A percentile compares a stretch with the other conserved stretches of the same genome.
phyloP scores from a whole-genome alignment of 768 basidiomycete genomes.

The Rhizopogon roseolus region DNA sequence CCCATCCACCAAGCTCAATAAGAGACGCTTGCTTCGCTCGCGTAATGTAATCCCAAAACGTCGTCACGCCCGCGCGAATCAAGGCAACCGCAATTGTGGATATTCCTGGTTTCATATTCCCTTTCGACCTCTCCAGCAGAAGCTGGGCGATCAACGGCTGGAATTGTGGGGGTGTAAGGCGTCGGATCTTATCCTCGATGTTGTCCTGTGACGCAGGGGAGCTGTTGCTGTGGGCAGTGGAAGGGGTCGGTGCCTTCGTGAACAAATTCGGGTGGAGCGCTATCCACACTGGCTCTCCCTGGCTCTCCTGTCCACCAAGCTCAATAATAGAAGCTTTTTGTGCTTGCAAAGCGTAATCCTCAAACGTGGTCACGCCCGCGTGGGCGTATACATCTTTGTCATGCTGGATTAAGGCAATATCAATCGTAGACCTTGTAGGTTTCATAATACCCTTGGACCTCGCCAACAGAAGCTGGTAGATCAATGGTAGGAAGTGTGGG shows the following conservation, averaged over 20 bases:
- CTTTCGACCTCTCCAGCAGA: constrained; percentile 22
- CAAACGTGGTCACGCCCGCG: constrained; percentile 21
- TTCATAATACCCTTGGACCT: constrained; percentile 24
- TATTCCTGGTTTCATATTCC: constrained; percentile 30
- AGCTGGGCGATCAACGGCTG: constrained; percentile 19
- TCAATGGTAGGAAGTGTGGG: constrained; percentile 26
- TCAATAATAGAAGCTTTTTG: constrained; percentile 22
- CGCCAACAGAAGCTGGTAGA: constrained; percentile 16
- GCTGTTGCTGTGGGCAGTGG: neutral
- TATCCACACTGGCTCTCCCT: constrained; percentile 17
- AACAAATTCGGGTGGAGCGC: constrained; percentile 22
- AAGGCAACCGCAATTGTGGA: constrained; percentile 36
- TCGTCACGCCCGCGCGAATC: constrained; percentile 18
- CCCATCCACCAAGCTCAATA: constrained; percentile 21
- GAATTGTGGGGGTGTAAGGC: constrained; percentile 24
- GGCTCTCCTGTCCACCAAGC: constrained; percentile 15
- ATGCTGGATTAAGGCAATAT: constrained; percentile 22
- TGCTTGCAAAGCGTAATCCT: constrained; percentile 20
- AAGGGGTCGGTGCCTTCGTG: neutral
- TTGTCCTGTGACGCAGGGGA: neutral
- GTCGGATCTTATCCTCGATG: constrained; percentile 6
- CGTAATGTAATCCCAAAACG: constrained; percentile 20
- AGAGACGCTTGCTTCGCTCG: constrained; percentile 22
- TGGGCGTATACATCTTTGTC: constrained; percentile 24
- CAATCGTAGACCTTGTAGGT: constrained; percentile 36